Base-by-base conservation (phyloP, 2,329 filamentous ascomycete species). In the Clathrospora elynae region DNA sequence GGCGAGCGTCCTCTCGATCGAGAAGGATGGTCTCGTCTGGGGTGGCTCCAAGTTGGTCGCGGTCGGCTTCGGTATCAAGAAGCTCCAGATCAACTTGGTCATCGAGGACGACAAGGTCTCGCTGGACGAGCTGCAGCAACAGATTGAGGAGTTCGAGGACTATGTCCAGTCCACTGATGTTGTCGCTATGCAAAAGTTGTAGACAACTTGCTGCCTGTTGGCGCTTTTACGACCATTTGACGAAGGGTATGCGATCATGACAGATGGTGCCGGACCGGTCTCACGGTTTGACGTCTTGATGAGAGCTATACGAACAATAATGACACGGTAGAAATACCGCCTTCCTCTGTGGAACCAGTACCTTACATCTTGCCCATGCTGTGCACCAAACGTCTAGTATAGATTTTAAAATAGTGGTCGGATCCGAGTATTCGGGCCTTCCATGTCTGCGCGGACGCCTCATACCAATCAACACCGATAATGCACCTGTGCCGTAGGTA, bases 31-130 rank as follows among this genome's bases (percentile, higher is more conserved):
- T 78, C 88, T 99, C 53, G 85, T 95, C 55, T 99, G 93, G 93
- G 92, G 92, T 84, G 84, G 80, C 57, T 91, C 88, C 73, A 88
- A 93, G 81, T 80, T 96, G 57, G 86, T 95, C 37, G 74, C 91
- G 59, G 86, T 99, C 66, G 92, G 91, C 68, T 99, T 89, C 82
- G 93, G 93, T 81, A 95, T 99, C 81, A 93, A 88, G 83, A 97
- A 97, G 84, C 85, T 99, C 55, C 92, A 97, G 83, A 95, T 99
- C 81, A 97, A 89, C 86, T 77, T 97, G 62, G 90, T 97, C 64
- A 79, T 97, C 57, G 93, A 97, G 81, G 93, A 99, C 73, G 92
- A 97, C 60, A 96, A 96, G 84, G 75, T 99, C 71, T 91, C 88
- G 59, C 73, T 88, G 57, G 83, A 86, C 62, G 92, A 96, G 53